Evolutionary conservation across 2,329 filamentous ascomycete species (phyloP).

Genomic region (Drechslera avenae): DNA sequence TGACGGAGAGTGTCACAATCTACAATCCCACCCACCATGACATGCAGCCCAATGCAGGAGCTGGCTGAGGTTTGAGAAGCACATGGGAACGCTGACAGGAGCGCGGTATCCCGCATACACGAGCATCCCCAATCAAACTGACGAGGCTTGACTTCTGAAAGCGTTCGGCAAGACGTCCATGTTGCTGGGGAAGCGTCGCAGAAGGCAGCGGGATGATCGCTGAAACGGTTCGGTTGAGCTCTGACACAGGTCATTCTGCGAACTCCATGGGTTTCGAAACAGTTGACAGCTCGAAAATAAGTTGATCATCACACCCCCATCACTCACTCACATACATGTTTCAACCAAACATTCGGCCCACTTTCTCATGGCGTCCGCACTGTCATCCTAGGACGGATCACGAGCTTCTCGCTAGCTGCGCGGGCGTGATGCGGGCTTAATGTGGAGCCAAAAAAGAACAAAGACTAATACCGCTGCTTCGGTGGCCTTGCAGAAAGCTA

Average conservation of each 20-base stretch:
- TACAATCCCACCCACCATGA: constrained; percentile 6
- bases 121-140: constrained; percentile 1
- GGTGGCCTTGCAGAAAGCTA: constrained; percentile 31
- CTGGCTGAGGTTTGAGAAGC: constrained; percentile 19
- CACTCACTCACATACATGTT: constrained; percentile 3
- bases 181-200: constrained; percentile 12
- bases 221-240: constrained; percentile 20
- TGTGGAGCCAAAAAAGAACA: constrained; percentile 17
- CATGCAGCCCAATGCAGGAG: constrained; percentile 13
- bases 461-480: constrained; percentile 31
- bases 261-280: constrained; percentile 21
- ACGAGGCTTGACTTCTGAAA: constrained; percentile 8
- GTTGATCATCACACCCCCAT: neutral
- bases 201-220: constrained; percentile 9
- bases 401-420: constrained; percentile 5
- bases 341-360: constrained; percentile 12
- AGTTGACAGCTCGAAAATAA: constrained; percentile 1
- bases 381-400: constrained; percentile 7
- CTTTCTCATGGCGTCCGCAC: neutral
- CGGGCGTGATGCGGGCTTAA: constrained; percentile 8
- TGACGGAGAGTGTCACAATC: constrained; percentile 20
- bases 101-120: constrained; percentile 2
- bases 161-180: constrained; percentile 9
- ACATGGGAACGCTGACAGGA: constrained; percentile 18
- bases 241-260: constrained; percentile 17